Evolutionary conservation across 331 rosid species (phyloP).

Genomic region (Rhamnella rubrinervis): DNA sequence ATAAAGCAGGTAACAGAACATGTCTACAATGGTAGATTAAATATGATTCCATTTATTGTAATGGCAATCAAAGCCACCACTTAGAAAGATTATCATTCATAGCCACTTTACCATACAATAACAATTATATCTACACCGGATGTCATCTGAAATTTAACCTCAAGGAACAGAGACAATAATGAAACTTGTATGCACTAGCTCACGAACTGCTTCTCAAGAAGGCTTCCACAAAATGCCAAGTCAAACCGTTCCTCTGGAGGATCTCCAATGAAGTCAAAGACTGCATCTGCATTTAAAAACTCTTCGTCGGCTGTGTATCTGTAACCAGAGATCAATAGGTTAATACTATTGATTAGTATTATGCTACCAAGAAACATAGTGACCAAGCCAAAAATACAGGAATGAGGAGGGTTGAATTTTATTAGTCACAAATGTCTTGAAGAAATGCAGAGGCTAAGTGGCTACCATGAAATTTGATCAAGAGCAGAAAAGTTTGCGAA

Average conservation of each 20-base stretch:
- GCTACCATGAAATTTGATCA: neutral
- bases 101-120: no score
- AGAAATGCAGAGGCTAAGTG: neutral
- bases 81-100: no score
- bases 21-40: no score
- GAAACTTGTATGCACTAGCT: conserved; percentile 43
- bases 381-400: neutral
- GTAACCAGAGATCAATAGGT: conserved; percentile 20
- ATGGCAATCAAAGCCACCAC: no score
- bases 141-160: neutral
- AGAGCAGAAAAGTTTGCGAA: no score
- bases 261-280: conserved; percentile 94
- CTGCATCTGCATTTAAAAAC: conserved; percentile 87
- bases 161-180: neutral
- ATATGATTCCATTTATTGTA: no score
- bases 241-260: conserved; percentile 95
- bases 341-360: neutral
- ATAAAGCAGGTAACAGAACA: no score
- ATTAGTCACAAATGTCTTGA: neutral
- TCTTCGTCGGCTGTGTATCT: conserved; percentile 94
- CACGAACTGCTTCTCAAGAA: conserved; percentile 86
- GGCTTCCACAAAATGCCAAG: conserved; percentile 80
- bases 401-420: neutral
- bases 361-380: neutral
- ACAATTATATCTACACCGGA: neutral